Evolutionary conservation across 192 early-diverging fungal genomes (phyloP).

Genomic region (Coemansia sp.): DNA sequence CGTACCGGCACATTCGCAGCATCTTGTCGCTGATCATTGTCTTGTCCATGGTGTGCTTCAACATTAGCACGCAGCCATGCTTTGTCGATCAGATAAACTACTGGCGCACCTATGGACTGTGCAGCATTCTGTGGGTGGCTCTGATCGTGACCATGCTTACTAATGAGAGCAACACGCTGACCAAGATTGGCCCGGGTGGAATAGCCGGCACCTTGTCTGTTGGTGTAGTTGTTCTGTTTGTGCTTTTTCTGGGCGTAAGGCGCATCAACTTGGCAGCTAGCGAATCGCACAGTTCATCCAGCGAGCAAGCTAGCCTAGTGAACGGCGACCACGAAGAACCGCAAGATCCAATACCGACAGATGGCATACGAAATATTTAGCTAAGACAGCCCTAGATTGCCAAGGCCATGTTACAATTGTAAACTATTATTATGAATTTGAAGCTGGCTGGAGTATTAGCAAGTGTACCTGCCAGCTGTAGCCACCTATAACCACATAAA

Average conservation of each 20-base stretch:
- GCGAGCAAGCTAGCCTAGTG: not conserved
- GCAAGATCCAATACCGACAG: no score
- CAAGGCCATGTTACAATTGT: no score
- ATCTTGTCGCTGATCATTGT: slow-evolving; percentile 66
- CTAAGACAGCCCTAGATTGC: no score
- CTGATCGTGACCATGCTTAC: slow-evolving; percentile 63
- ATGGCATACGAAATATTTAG: no score
- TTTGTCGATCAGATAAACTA: slow-evolving; percentile 74
- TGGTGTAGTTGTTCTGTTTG: slow-evolving; percentile 56
- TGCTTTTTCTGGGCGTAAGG: slow-evolving; percentile 52
- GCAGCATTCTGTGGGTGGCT: slow-evolving; percentile 65
- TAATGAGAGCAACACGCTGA: slow-evolving; percentile 43
- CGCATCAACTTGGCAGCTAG: slow-evolving; percentile 1
- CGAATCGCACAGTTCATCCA: no score
- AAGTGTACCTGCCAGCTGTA: no score
- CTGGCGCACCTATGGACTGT: slow-evolving; percentile 62
- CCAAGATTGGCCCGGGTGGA: slow-evolving; percentile 34
- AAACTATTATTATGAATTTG: no score
- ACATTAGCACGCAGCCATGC: slow-evolving; percentile 65
- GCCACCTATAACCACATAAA: no score
- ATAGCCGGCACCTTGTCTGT: slow-evolving; percentile 49
- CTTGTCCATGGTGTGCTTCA: slow-evolving; percentile 68
- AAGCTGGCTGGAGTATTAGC: no score
- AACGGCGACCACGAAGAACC: not conserved
- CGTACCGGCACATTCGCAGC: slow-evolving; percentile 58